These are phyloP conservation scores for Penicillium verhagenii DNA, from an alignment of 495 filamentous ascomycete genomes.

Conservation along the genomic window DNA sequence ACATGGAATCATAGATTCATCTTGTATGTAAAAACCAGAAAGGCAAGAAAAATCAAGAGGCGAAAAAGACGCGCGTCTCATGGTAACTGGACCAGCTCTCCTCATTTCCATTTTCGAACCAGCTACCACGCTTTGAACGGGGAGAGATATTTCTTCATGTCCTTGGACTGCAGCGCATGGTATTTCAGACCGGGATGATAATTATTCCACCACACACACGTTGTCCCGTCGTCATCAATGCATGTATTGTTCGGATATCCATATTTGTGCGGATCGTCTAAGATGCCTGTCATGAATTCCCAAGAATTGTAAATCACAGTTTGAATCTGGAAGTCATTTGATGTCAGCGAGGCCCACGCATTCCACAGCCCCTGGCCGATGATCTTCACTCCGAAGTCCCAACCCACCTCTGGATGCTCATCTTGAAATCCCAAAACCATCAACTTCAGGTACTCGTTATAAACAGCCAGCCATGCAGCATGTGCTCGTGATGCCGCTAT, in stretches of 20 bases:
- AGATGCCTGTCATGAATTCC: constrained; percentile 47
- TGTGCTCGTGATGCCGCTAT: constrained; percentile 19
- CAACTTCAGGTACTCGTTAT: constrained; percentile 24
- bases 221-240: constrained; percentile 31
- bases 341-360: too few relatives aligned
- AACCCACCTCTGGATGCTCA: constrained; percentile 27
- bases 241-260: constrained; percentile 33
- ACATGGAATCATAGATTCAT: too few relatives aligned
- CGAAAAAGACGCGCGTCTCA: too few relatives aligned
- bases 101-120: not conserved
- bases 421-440: constrained; percentile 28
- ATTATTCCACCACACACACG: constrained; percentile 43
- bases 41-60: too few relatives aligned
- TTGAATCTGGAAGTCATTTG: constrained; percentile 4
- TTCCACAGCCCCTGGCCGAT: too few relatives aligned
- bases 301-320: constrained; percentile 36
- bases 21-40: too few relatives aligned
- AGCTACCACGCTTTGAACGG: constrained; percentile 33
- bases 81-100: not conserved
- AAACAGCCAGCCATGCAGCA: constrained; percentile 32
- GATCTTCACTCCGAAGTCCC: not conserved
- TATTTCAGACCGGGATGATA: constrained; percentile 40
- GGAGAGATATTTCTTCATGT: constrained; percentile 35
- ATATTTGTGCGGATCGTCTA: constrained; percentile 51
- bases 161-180: constrained; percentile 35